Percentiles rank a stretch among this genome's conserved stretches.
phyloP scores from a whole-genome alignment of 345 rosid genomes.

The Camelina sativa region DNA sequence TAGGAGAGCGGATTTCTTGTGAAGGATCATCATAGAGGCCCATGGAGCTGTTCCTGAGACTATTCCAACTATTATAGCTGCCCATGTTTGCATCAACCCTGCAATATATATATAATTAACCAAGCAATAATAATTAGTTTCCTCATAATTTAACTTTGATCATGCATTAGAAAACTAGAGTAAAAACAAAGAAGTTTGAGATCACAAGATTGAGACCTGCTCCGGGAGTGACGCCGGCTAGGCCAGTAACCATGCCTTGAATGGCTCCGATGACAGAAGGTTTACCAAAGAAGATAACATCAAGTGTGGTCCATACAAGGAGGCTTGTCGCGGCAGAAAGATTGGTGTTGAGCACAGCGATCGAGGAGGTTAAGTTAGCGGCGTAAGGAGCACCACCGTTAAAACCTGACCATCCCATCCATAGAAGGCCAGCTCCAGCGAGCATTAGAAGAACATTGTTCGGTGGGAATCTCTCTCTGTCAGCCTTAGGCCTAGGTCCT shows the following conservation, averaged over 20 bases:
- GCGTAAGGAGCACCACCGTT: slow-evolving; percentile 96
- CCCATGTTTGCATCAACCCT: slow-evolving; percentile 94
- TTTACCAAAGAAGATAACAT: slow-evolving; percentile 81
- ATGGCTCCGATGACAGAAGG: slow-evolving; percentile 95
- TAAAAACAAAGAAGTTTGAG: neutral
- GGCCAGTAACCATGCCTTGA: slow-evolving; percentile 95
- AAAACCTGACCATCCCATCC: slow-evolving; percentile 99
- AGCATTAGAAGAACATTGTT: slow-evolving; percentile 90
- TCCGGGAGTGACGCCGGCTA: slow-evolving; percentile 88
- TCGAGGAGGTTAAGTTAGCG: slow-evolving; percentile 68
- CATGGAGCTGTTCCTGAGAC: slow-evolving; percentile 88
- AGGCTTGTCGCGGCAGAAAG: slow-evolving; percentile 89
- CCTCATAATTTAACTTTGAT: neutral
- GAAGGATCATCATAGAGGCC: slow-evolving; percentile 96
- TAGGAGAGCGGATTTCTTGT: slow-evolving; percentile 66
- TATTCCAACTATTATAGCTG: slow-evolving; percentile 77
- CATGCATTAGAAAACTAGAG: neutral
- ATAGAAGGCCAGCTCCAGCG: slow-evolving; percentile 89
- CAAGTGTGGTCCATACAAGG: slow-evolving; percentile 87
- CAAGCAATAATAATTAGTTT: neutral
- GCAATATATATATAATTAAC: slow-evolving; percentile 10
- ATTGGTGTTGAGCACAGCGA: slow-evolving; percentile 83
- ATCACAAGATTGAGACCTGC: slow-evolving; percentile 57
- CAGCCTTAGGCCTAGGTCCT: slow-evolving; percentile 79
- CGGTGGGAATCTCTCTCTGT: slow-evolving; percentile 90